Conservation (phyloP, 1,139 yeast genomes). For the Candida sp. region DNA sequence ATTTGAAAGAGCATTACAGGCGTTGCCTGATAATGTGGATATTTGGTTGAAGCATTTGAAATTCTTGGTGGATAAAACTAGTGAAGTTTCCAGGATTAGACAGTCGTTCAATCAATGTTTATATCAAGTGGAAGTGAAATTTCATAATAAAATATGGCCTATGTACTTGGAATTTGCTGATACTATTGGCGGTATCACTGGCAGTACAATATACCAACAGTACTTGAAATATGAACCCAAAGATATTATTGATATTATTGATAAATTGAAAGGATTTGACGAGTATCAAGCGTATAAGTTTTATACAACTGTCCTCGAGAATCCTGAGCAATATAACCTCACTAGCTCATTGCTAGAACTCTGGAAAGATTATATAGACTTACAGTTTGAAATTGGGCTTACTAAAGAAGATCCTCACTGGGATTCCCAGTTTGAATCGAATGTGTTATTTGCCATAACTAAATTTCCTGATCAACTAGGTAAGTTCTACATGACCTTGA, state of each 20-base stretch:
- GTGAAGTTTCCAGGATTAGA: constrained; percentile 43
- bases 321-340: constrained; percentile 12
- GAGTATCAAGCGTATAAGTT: constrained; percentile 11
- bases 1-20: constrained; percentile 47
- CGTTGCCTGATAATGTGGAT: constrained; percentile 42
- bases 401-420: background rate
- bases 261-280: constrained; percentile 21
- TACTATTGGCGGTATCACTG: constrained; percentile 39
- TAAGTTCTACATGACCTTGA: constrained; percentile 45
- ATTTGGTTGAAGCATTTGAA: constrained; percentile 57
- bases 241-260: constrained; percentile 14
- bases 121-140: constrained; percentile 43
- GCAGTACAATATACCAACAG: constrained; percentile 39
- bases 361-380: constrained; percentile 47
- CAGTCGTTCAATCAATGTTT: constrained; percentile 52
- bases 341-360: constrained; percentile 19
- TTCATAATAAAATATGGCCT: constrained; percentile 64
- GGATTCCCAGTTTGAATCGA: constrained; percentile 5
- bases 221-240: constrained; percentile 31
- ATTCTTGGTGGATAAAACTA: constrained; percentile 32
- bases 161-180: constrained; percentile 52
- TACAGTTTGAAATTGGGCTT: constrained; percentile 8
- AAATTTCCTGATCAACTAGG: constrained; percentile 64
- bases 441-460: constrained; percentile 12
- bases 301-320: constrained; percentile 11